These are phyloP conservation scores for Daldinia eschscholtzii DNA, from an alignment of 2,329 filamentous ascomycete genomes.

Conservation along the genomic window DNA sequence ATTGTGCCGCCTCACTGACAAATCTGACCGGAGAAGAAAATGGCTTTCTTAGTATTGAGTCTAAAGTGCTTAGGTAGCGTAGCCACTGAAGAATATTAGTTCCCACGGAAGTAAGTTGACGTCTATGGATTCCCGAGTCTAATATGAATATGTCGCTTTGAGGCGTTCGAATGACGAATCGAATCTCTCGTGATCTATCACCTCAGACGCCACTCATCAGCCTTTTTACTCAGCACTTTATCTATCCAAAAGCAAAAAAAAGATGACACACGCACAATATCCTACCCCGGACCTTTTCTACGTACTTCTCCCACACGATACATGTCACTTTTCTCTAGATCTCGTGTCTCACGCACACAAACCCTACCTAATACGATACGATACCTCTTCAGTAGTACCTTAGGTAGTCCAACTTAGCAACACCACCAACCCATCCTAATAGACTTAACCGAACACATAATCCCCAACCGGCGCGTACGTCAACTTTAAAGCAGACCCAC, in stretches of 20 bases:
- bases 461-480: neutral
- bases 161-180: neutral
- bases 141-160: too few relatives aligned
- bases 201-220: constrained; percentile 3
- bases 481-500: constrained; percentile 10
- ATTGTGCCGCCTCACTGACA: neutral
- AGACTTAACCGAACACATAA: too few relatives aligned
- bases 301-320: neutral
- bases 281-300: neutral
- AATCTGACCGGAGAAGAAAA: neutral
- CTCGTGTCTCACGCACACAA: neutral
- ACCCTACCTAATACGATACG: neutral
- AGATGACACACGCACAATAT: neutral
- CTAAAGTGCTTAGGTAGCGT: too few relatives aligned
- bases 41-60: neutral
- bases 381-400: too few relatives aligned
- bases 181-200: constrained; percentile 5
- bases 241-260: neutral
- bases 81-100: neutral
- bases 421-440: neutral
- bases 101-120: neutral
- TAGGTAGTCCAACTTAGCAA: neutral
- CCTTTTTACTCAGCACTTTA: constrained; percentile 5
- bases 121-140: neutral
- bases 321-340: neutral